Evolutionary conservation across 1,284 basidiomycete species (phyloP).

Genomic region (Exobasidium rhododendri): DNA sequence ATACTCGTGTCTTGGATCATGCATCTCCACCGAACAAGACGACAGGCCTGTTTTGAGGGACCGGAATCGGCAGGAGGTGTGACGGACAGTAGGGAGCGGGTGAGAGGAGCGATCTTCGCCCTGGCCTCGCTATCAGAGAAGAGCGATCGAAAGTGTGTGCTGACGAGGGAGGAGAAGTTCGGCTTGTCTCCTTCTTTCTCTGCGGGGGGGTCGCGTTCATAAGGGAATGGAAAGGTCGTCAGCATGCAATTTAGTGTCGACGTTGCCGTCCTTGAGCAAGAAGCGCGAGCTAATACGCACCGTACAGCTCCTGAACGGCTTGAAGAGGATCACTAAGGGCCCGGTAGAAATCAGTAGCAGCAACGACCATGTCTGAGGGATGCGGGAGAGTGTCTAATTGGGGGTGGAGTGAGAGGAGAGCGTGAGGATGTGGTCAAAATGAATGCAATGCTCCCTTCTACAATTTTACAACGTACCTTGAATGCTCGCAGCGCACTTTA

Average conservation of each 20-base stretch:
- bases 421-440: neutral
- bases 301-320: neutral
- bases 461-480: no score
- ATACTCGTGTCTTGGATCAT: conserved; percentile 15
- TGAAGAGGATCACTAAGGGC: neutral
- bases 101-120: conserved; percentile 5
- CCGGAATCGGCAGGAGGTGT: neutral
- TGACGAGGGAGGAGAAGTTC: neutral
- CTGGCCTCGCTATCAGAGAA: neutral
- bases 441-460: neutral
- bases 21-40: conserved; percentile 13
- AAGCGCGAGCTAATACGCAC: neutral
- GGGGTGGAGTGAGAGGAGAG: neutral
- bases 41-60: neutral
- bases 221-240: no score
- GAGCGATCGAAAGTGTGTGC: neutral
- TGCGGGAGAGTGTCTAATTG: neutral
- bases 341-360: neutral
- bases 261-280: no score
- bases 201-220: neutral
- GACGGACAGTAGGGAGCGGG: neutral
- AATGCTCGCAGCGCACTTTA: no score
- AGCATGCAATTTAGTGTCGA: no score
- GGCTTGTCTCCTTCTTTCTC: neutral
- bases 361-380: neutral